Base-by-base conservation (phyloP, 139 green algal genomes). In the Auxenochlorella pyrenoidosa region DNA sequence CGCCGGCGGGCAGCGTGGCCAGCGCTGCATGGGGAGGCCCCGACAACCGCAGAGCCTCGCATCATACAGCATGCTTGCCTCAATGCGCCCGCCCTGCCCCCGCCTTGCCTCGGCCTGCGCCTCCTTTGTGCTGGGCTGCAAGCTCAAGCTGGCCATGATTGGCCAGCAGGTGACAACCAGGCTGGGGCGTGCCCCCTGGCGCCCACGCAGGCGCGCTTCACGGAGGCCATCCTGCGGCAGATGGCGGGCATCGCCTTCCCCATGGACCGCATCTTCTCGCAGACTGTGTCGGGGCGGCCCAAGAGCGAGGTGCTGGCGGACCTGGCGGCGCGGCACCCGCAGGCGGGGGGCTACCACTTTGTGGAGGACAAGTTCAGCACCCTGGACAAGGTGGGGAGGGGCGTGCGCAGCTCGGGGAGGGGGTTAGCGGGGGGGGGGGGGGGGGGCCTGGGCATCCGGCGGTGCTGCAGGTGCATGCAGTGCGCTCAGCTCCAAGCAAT, bases 281-380 rank as follows among this genome's bases (percentile, higher is more conserved):
- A 95, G 89, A 95, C 95, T 26, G 90, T 95, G 72, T 95, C 90
- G 22, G 96, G 96, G 2, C 82, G 89, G 82, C 96, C 96, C 68
- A 98, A 98, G 89, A 90, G 89, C 12, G 92, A 95, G 77, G 94
- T 98, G 75, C 88, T 99, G 68, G 79, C 82, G 32, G 68, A 75
- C 71, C 92, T 99, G 65, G 81, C 94, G 66, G 76, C 68, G 24
- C 47, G 79, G 72, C 95, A 98, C 89, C 88, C 94, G 0, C 89
- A 79, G 10, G 92, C 90, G 0, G 38, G 26, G 5, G 47, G 30
- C 0, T 93, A 90, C 65, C 86, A 97, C 22, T 98, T 99, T 92
- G 95, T 99, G 38, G 97, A 99, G 87, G 97, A 99, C 87, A 98
- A 98, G 89, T 85, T 96, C 36, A 88, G 84, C 76, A 99, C 97